Base-by-base conservation (phyloP, 768 basidiomycete species). In the Agaricus blazei region DNA sequence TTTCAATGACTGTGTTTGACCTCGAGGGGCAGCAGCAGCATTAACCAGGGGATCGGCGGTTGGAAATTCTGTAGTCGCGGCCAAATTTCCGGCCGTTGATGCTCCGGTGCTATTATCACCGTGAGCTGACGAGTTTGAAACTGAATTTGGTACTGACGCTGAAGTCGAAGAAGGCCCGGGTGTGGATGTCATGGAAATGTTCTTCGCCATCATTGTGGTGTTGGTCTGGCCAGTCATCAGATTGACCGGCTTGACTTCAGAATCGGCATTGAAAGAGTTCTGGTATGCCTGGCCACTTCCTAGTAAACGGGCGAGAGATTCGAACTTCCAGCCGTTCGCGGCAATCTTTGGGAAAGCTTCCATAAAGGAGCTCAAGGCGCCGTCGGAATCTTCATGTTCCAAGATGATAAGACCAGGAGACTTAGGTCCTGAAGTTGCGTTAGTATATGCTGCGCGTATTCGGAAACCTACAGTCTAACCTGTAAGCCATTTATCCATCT, bases 381-480 rank as follows among this genome's bases (percentile, higher is more conserved):
- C 66, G 42, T 80, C 70, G 31, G 76, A 78, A 24, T 87, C 72
- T 70, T 97, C 94, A 68, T 98, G 95, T 67, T 96, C 88, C 56
- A 97, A 78, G 52, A 91, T 75, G 58, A 92, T 75, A 24, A 95
- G 78, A 34, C 95, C 95, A 2, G 90, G 87, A 9, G 68, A 72
- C 67, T 93, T 92, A 47, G 88, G 72, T 29, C 84, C 88, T 74
- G 4, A 9, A 5, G 37, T 26, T 31, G 24, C 6, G 36, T 12
- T 23, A 40, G 11, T 9, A 14, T 2, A 27, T 7, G 37, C 31
- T 28, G 15, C 31, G 3, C 23, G 5, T 2, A 11, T 37, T 37
- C 15, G 24, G 24, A 49, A n/a, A 37, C n/a, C 11, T n/a, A 48
- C 6, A 15, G 14, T 28, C 15, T 49, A 14, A 49, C 19, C 34